phyloP scores from a whole-genome alignment of 257 asterid genomes.

The Solanum paucissectum region DNA sequence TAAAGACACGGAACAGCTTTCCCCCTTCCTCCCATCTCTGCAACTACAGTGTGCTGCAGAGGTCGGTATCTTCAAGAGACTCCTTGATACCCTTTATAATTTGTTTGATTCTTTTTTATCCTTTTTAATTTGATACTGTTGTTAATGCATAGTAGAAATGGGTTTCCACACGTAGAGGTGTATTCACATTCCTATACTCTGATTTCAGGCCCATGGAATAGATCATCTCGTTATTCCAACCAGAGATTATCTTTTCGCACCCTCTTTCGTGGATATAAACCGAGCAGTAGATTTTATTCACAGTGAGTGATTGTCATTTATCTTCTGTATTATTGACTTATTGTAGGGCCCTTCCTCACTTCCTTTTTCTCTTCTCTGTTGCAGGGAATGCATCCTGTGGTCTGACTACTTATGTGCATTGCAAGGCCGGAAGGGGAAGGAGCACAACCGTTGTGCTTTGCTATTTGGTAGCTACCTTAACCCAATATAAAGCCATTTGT shows the following conservation, averaged over 20 bases:
- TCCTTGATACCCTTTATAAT: not conserved
- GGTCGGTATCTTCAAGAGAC: not conserved
- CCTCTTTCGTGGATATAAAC: constrained; percentile 65
- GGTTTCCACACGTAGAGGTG: not conserved
- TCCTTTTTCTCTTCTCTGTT: not conserved
- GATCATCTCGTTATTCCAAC: constrained; percentile 92
- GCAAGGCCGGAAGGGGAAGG: constrained; percentile 97
- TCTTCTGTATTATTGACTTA: not conserved
- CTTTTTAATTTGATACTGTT: not conserved
- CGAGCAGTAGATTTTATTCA: constrained; percentile 84
- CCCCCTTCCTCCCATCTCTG: not conserved
- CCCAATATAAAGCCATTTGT: not conserved
- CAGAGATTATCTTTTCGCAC: constrained; percentile 93
- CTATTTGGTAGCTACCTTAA: constrained; percentile 44
- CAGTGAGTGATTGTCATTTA: constrained; percentile 26
- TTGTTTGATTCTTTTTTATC: not conserved
- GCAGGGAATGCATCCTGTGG: constrained; percentile 60
- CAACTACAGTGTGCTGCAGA: not conserved
- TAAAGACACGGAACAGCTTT: not conserved
- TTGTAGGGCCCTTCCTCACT: not conserved
- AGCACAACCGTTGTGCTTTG: constrained; percentile 93
- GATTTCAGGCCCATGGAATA: constrained; percentile 73
- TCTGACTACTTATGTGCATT: constrained; percentile 73
- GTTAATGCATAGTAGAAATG: not conserved
- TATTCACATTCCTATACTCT: not conserved